These are phyloP conservation scores for Hyaloscypha finlandica DNA, from an alignment of 495 filamentous ascomycete genomes.

Conservation along the genomic window DNA sequence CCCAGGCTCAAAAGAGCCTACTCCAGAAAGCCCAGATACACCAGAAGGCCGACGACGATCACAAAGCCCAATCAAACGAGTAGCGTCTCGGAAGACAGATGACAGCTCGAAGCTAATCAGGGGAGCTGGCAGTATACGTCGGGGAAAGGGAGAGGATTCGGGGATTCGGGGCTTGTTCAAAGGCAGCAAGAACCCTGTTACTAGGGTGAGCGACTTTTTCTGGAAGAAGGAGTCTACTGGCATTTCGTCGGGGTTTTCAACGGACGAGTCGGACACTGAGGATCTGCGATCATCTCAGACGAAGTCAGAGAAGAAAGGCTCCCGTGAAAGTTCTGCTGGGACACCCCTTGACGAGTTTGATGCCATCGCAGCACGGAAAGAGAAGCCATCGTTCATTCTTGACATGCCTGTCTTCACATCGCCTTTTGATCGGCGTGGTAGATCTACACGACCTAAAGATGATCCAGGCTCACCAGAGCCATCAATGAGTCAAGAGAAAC, in stretches of 20 bases:
- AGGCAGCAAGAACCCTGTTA: slow-evolving; percentile 59
- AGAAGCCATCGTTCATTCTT: slow-evolving; percentile 42
- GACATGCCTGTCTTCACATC: slow-evolving; percentile 56
- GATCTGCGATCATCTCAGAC: slow-evolving; percentile 33
- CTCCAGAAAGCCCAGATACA: slow-evolving; percentile 17
- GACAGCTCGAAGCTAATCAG: slow-evolving; percentile 11
- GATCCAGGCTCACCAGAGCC: slow-evolving; percentile 10
- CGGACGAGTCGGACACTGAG: slow-evolving; percentile 47
- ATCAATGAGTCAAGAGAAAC: neutral
- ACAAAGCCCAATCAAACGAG: slow-evolving; percentile 28
- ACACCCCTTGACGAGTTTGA: slow-evolving; percentile 39
- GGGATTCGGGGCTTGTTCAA: slow-evolving; percentile 56
- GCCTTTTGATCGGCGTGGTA: slow-evolving; percentile 44
- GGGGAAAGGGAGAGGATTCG: slow-evolving; percentile 27
- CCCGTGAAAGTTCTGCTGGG: slow-evolving; percentile 21
- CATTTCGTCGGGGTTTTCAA: slow-evolving; percentile 39
- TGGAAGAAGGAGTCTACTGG: slow-evolving; percentile 48
- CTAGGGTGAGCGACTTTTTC: slow-evolving; percentile 57
- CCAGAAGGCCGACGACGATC: slow-evolving; percentile 22
- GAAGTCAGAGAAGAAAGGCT: slow-evolving; percentile 39
- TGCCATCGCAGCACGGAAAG: slow-evolving; percentile 37
- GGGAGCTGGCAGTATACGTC: slow-evolving; percentile 23
- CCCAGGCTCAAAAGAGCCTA: slow-evolving; percentile 6
- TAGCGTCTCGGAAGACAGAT: slow-evolving; percentile 16
- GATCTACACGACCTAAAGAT: slow-evolving; percentile 16